Conservation (phyloP, 768 basidiomycete species). For the Holtermanniella nyarrowii region DNA sequence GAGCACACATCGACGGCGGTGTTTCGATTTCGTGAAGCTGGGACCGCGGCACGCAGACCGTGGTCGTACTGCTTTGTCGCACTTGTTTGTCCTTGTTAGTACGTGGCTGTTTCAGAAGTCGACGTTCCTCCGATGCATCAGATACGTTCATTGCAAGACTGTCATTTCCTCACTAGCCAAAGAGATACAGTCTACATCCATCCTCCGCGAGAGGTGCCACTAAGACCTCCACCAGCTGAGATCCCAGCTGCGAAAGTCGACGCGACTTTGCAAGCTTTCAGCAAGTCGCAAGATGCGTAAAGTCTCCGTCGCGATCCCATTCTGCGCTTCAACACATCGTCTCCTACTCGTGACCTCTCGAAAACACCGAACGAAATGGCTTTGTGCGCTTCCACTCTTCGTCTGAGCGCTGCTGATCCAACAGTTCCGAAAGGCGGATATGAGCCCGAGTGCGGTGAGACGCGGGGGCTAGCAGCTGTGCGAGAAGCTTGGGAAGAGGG, state of each 20-base stretch:
- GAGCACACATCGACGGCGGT: too few species aligned
- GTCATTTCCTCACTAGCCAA: too few species aligned
- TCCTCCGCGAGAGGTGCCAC: too few species aligned
- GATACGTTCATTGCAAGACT: too few species aligned
- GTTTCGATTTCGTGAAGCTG: too few species aligned
- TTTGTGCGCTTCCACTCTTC: slow-evolving; percentile 14
- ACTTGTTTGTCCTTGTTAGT: too few species aligned
- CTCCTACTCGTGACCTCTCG: slow-evolving; percentile 31
- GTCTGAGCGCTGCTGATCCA: background rate
- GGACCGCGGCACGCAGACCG: too few species aligned
- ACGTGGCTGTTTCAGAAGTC: too few species aligned
- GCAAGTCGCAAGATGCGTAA: slow-evolving; percentile 5
- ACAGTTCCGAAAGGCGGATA: slow-evolving; percentile 36
- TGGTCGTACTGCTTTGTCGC: too few species aligned
- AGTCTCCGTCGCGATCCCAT: slow-evolving; percentile 29
- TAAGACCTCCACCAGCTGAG: background rate
- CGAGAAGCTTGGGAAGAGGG: slow-evolving; percentile 37
- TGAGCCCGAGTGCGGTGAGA: slow-evolving; percentile 20
- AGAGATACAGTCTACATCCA: too few species aligned
- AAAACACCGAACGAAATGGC: slow-evolving; percentile 28
- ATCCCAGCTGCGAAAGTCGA: background rate
- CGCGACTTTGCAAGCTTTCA: background rate
- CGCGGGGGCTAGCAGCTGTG: slow-evolving; percentile 28
- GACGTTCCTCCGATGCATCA: too few species aligned
- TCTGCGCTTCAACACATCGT: slow-evolving; percentile 2